Evolutionary conservation across 768 basidiomycete species (phyloP), one percentile per base, ranked within the genome.

Genomic region (Tephrocybe sp.): DNA sequence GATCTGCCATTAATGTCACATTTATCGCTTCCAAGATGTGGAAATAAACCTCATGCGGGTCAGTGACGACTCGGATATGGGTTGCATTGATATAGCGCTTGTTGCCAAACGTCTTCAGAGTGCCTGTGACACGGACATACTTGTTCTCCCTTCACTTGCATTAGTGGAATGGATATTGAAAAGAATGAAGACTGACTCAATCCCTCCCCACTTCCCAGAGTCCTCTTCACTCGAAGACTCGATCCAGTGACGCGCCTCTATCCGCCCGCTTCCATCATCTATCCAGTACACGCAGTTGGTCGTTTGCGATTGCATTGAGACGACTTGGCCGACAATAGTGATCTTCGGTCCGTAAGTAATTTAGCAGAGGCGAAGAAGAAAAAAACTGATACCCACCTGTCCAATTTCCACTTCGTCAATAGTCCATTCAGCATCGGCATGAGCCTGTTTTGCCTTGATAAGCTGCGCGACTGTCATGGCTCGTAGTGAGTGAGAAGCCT

Each of bases 381-480:
- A 43, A 3, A 55, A 12, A 9, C n/a, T n/a, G 6, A 41, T 22
- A 61, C 55, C 10, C 55, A 91, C 94, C 66, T 91, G 90, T 41
- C 88, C 88, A 50, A 94, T 74, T 54, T 94, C 88, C 3, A 76
- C 68, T 23, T 83, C 87, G 50, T 93, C 93, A 27, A 98, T 73
- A 51, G 75, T 75, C 83, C 92, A 97, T 50, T 94, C 91, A 2
- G 90, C 86, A 57, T 97, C 94, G 1, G 86, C 75, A 62, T 95
- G 91, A 4, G 84, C 76, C 71, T 94, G 93, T n/a, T 70, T 75
- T 1, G 94, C 88, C 56, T 79, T 77, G 29, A 73, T 62, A 38
- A 97, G 74, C 62, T 95, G 93, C 44, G 80, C 76, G 57, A 88
- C 77, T 3, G 87, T 91, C 43, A 91, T 78, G 3, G 92, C 91